phyloP scores from a whole-genome alignment of 192 early-diverging fungal species.

The Phlyctochytrium arcticum region DNA sequence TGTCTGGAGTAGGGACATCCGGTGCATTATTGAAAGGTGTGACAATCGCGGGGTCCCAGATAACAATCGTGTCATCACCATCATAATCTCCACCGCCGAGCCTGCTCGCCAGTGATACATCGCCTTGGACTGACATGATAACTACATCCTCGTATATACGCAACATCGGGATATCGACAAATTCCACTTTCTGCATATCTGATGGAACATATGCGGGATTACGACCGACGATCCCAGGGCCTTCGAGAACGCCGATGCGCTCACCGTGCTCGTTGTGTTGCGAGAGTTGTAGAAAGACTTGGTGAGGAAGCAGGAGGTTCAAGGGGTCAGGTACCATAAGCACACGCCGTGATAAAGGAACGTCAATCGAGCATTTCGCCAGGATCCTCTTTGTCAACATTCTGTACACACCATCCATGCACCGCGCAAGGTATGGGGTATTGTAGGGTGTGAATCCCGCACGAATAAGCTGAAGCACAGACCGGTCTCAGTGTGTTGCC shows the following conservation, averaged over 20 bases:
- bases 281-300: slow-evolving; percentile 6
- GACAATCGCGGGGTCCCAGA: slow-evolving; percentile 8
- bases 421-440: slow-evolving; percentile 1
- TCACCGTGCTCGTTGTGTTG: not conserved
- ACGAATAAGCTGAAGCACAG: not conserved
- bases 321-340: slow-evolving; percentile 21
- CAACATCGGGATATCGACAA: slow-evolving; percentile 4
- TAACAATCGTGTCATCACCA: slow-evolving; percentile 13
- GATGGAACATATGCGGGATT: slow-evolving; percentile 9
- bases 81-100: slow-evolving; percentile 18
- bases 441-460: slow-evolving; percentile 7
- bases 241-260: not conserved
- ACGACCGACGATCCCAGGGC: slow-evolving; percentile 1
- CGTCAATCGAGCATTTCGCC: not conserved
- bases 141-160: not conserved
- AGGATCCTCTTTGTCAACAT: not conserved
- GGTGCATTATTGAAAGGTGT: not conserved
- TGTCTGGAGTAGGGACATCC: not conserved
- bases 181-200: slow-evolving; percentile 3
- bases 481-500: not conserved
- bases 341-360: slow-evolving; percentile 10
- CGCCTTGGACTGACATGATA: not conserved
- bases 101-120: not conserved
- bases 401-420: not conserved
- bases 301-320: not conserved